Evolutionary conservation across 768 basidiomycete species (phyloP).

Genomic region (Leccinum longicurvipes): DNA sequence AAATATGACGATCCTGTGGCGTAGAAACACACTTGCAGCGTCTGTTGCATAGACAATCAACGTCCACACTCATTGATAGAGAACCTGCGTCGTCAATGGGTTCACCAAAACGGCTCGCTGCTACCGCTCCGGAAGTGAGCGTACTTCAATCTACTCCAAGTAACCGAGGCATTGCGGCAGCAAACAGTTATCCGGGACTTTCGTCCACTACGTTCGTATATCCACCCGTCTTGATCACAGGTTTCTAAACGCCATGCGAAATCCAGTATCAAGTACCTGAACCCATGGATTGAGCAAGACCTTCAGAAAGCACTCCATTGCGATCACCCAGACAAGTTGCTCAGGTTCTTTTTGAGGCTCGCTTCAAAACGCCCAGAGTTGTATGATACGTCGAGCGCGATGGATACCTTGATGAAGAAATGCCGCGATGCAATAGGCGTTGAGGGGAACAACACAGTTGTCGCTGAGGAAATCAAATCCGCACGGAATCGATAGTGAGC

Average conservation of each 20-base stretch:
- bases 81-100: background rate
- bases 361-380: background rate
- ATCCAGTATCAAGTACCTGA: background rate
- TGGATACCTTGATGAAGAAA: background rate
- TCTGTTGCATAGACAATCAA: no score
- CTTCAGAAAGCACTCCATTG: background rate
- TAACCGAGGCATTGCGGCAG: background rate
- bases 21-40: no score
- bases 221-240: background rate
- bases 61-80: background rate
- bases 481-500: background rate
- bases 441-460: background rate
- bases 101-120: background rate
- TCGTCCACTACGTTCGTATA: background rate
- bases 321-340: background rate
- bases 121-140: background rate
- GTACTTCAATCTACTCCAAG: background rate
- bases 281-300: background rate
- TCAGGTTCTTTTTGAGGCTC: background rate
- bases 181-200: background rate
- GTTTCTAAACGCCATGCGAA: background rate
- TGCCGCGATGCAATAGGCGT: background rate
- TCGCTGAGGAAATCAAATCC: background rate
- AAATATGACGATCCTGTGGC: no score
- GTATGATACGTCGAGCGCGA: background rate